Evolutionary conservation across 2,329 filamentous ascomycete genomes (phyloP), one percentile per base, ranked within the genome.

Genomic region (Bipolaris zeicola): DNA sequence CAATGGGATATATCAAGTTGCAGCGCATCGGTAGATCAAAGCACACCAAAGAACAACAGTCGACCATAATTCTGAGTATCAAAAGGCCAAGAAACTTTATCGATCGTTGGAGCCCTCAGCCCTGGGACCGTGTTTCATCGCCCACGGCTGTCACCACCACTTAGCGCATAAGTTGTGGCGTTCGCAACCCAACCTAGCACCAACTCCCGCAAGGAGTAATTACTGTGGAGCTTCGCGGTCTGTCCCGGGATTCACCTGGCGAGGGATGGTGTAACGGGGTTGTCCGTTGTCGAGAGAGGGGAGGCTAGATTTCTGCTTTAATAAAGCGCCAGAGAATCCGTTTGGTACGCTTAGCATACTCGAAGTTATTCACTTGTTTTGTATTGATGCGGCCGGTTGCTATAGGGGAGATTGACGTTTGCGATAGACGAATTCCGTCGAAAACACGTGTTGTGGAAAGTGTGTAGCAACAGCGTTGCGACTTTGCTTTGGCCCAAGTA

Each of bases 111-210:
- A 53, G 42, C 14, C n/a, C 37, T 24, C 14, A 31, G 43, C 39
- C 33, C 28, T 51, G 38, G 18, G 22, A 37, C 26, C 39, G 44
- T 31, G 24, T 34, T 10, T 20, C 24, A 47, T 18, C 16, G 11
- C 42, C 49, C 33, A 48, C 8, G 1, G 45, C 36, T 24, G 11
- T 20, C 31, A 52, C 14, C 43, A 24, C 49, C 49, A 48, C 20
- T 26, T 20, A 42, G 31, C 22, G 46, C 43, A 43, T 50, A 43
- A 47, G 28, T 22, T 24, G 50, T 59, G 50, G 58, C 58, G 58
- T 58, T 36, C 39, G 36, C 10, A 60, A 42, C 33, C 26, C 42
- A 24, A 24, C 49, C 36, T 38, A 36, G n/a, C 45, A 36, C 36
- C 49, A 39, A 53, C 26, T 14, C 53, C 43, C 34, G 42, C 38